Percentiles rank a stretch among this genome's conserved stretches.
phyloP scores from a whole-genome alignment of 768 basidiomycete species.

The Vishniacozyma victoriae region DNA sequence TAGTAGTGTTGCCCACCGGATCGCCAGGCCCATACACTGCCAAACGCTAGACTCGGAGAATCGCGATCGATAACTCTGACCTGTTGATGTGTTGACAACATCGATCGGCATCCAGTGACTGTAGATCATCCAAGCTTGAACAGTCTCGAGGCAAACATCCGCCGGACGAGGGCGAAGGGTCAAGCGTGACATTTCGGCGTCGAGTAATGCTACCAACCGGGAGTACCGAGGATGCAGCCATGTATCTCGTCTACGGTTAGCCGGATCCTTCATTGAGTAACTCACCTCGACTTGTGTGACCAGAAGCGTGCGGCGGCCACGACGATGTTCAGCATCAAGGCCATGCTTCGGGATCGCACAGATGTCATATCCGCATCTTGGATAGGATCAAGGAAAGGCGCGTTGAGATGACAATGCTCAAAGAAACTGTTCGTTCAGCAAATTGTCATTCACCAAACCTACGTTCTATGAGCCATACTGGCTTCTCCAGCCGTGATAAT shows the following conservation, averaged over 20 bases:
- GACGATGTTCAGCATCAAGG: slow-evolving; percentile 10
- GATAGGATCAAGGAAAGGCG: slow-evolving; percentile 10
- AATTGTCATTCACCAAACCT: background rate
- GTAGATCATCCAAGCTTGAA: slow-evolving; percentile 16
- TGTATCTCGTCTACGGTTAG: slow-evolving; percentile 3
- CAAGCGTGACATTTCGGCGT: slow-evolving; percentile 8
- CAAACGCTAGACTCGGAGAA: slow-evolving; percentile 11
- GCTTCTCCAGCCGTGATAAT: slow-evolving; percentile 11
- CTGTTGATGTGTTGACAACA: background rate
- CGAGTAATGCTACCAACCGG: slow-evolving; percentile 5
- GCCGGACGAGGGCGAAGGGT: slow-evolving; percentile 9
- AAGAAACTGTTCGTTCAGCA: slow-evolving; percentile 10
- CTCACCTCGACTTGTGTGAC: slow-evolving; percentile 10
- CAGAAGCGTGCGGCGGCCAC: slow-evolving; percentile 12
- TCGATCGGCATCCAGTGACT: slow-evolving; percentile 20
- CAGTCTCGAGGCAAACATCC: slow-evolving; percentile 9
- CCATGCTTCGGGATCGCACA: slow-evolving; percentile 1
- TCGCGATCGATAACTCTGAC: slow-evolving; percentile 3
- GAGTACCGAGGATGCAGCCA: slow-evolving; percentile 16
- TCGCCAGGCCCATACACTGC: slow-evolving; percentile 16
- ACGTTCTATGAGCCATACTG: slow-evolving; percentile 3
- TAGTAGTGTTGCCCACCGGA: slow-evolving; percentile 11
- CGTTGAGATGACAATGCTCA: slow-evolving; percentile 10
- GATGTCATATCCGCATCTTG: slow-evolving; percentile 2
- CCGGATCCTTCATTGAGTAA: background rate